phyloP scores from a whole-genome alignment of 2,329 filamentous ascomycete genomes.

The Arthrobotrys pseudoclavata region DNA sequence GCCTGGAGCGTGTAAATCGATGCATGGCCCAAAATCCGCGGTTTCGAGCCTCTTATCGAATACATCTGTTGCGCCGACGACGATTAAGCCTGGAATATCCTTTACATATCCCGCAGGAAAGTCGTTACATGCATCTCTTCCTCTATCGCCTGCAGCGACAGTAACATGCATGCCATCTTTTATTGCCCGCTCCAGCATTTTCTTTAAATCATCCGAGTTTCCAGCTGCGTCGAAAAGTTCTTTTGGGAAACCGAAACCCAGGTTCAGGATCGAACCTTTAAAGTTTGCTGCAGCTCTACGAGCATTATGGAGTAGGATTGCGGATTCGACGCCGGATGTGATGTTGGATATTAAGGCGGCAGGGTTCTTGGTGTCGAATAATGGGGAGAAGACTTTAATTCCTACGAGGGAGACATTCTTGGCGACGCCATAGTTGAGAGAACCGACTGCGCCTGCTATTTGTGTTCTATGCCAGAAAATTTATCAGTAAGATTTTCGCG shows the following conservation, averaged over 20 bases:
- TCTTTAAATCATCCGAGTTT: conserved; percentile 71
- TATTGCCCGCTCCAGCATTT: conserved; percentile 69
- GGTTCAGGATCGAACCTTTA: conserved; percentile 66
- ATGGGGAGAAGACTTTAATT: conserved; percentile 67
- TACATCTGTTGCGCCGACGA: conserved; percentile 66
- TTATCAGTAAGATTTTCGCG: conserved; percentile 64
- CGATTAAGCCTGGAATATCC: conserved; percentile 67
- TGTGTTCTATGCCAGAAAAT: conserved; percentile 68
- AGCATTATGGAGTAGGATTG: conserved; percentile 65
- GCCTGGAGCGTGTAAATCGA: conserved; percentile 73
- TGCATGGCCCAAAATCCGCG: conserved; percentile 69
- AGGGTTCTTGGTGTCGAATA: conserved; percentile 27
- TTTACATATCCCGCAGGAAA: conserved; percentile 66
- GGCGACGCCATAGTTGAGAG: conserved; percentile 68
- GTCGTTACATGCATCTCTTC: conserved; percentile 60
- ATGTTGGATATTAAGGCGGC: conserved; percentile 6
- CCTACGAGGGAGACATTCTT: conserved; percentile 68
- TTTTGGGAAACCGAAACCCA: conserved; percentile 17
- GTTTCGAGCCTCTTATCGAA: conserved; percentile 65
- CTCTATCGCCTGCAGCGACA: conserved; percentile 67
- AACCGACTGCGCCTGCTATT: conserved; percentile 68
- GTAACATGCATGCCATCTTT: conserved; percentile 66
- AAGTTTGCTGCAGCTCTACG: conserved; percentile 65
- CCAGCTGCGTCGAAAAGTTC: not conserved
- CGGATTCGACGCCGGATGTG: conserved; percentile 7